Conservation (phyloP, 306 rosid genomes). For the Cucumis hystrix region DNA sequence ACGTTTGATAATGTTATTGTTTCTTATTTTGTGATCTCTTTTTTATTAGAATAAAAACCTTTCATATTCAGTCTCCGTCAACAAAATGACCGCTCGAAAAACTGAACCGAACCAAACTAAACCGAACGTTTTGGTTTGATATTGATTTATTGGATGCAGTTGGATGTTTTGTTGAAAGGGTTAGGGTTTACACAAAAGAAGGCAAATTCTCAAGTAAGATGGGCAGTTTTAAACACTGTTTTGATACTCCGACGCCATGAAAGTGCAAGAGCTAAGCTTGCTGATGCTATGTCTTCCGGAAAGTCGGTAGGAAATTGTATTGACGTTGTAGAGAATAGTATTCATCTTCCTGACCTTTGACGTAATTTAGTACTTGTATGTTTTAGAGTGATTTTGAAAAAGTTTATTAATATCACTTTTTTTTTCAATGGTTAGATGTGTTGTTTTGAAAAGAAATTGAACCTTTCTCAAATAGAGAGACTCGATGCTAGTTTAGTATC, state of each 20-base stretch:
- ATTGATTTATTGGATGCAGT: slow-evolving; percentile 14
- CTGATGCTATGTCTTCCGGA: slow-evolving; percentile 59
- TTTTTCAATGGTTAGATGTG: too few relatives aligned
- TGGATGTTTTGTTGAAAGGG: slow-evolving; percentile 51
- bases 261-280: slow-evolving; percentile 56
- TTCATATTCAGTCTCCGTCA: too few relatives aligned
- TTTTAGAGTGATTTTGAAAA: too few relatives aligned
- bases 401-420: too few relatives aligned
- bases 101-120: not conserved
- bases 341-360: slow-evolving; percentile 26
- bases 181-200: slow-evolving; percentile 90
- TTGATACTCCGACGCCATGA: slow-evolving; percentile 70
- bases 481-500: too few relatives aligned
- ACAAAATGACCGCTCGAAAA: too few relatives aligned
- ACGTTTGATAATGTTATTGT: not conserved
- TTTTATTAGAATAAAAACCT: too few relatives aligned
- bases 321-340: slow-evolving; percentile 45
- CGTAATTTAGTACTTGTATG: too few relatives aligned
- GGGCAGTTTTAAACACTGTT: slow-evolving; percentile 71
- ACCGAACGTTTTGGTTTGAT: not conserved
- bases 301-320: slow-evolving; percentile 74
- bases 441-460: too few relatives aligned
- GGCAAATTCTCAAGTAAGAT: slow-evolving; percentile 80
- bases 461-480: too few relatives aligned
- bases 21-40: not conserved